Evolutionary conservation across 2,329 filamentous ascomycete species (phyloP).

Genomic region (Incumbomyces delicatus): DNA sequence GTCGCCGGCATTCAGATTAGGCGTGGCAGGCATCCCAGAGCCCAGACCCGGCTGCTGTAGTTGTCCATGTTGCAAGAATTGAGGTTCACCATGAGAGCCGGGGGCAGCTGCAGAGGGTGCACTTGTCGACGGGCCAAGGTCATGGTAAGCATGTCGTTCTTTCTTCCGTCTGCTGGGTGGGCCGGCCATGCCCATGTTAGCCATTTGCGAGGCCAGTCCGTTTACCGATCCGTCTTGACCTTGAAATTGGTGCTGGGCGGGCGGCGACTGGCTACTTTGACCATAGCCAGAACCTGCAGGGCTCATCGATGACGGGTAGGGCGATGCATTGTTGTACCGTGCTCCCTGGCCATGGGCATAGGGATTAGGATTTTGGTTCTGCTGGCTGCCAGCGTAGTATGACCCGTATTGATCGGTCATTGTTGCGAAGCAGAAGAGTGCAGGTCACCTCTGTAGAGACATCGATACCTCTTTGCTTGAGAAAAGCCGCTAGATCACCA

Average conservation of each 20-base stretch:
- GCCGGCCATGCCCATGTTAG: constrained; percentile 57
- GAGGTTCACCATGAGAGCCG: constrained; percentile 25
- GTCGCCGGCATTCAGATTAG: constrained; percentile 13
- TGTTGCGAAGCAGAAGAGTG: neutral
- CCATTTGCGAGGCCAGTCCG: constrained; percentile 57
- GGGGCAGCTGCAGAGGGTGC: constrained; percentile 48
- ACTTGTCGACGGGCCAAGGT: constrained; percentile 59
- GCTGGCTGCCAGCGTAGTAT: constrained; percentile 13
- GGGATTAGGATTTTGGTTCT: constrained; percentile 13
- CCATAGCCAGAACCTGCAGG: constrained; percentile 12
- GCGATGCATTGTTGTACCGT: constrained; percentile 10
- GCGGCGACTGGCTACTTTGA: constrained; percentile 6
- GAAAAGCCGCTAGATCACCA: no score
- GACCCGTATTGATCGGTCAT: constrained; percentile 16
- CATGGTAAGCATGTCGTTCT: constrained; percentile 86
- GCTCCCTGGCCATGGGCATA: constrained; percentile 9
- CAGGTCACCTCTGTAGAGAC: neutral
- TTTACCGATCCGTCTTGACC: constrained; percentile 9
- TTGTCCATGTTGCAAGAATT: constrained; percentile 20
- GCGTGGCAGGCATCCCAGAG: constrained; percentile 12
- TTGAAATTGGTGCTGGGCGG: constrained; percentile 9
- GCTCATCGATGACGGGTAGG: constrained; percentile 10
- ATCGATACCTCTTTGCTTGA: neutral
- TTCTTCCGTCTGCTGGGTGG: constrained; percentile 66
- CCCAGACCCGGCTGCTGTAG: constrained; percentile 18